Conservation (phyloP, 2,329 filamentous ascomycete species). For the Sphaerulina vaccinii region DNA sequence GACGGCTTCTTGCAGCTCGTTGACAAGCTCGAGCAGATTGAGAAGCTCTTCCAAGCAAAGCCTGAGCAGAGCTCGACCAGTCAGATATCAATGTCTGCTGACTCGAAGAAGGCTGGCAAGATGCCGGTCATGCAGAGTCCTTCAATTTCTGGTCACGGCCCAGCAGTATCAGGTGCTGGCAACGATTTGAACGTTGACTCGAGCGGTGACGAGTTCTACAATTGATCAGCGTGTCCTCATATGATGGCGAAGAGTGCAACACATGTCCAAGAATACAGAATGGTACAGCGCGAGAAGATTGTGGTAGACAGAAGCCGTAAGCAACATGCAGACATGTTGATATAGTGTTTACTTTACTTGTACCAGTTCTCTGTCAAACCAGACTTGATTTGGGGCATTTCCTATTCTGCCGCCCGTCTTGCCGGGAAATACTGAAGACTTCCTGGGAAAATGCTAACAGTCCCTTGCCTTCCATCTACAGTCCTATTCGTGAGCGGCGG, state of each 20-base stretch:
- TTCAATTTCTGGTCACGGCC: not conserved
- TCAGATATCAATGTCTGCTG: not conserved
- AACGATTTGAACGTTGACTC: no score
- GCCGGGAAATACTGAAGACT: not conserved
- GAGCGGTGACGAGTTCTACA: no score
- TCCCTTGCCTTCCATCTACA: not conserved
- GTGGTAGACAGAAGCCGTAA: no score
- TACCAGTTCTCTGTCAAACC: constrained; percentile 11
- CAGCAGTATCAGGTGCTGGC: not conserved
- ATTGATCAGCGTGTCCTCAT: no score
- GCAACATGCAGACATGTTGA: not conserved
- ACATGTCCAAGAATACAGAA: not conserved
- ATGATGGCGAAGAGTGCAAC: not conserved
- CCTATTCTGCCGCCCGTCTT: not conserved
- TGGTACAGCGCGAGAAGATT: no score
- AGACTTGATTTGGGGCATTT: constrained; percentile 2
- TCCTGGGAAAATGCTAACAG: not conserved
- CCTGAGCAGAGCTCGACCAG: not conserved
- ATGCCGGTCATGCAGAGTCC: not conserved
- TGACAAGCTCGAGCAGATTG: constrained; percentile 29
- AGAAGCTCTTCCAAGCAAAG: constrained; percentile 13
- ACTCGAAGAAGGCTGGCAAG: not conserved
- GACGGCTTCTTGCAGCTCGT: constrained; percentile 33
- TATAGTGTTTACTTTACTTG: not conserved
- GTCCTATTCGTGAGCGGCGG: not conserved